Conservation (phyloP, 116 monocot species). For the Iris pallida region DNA sequence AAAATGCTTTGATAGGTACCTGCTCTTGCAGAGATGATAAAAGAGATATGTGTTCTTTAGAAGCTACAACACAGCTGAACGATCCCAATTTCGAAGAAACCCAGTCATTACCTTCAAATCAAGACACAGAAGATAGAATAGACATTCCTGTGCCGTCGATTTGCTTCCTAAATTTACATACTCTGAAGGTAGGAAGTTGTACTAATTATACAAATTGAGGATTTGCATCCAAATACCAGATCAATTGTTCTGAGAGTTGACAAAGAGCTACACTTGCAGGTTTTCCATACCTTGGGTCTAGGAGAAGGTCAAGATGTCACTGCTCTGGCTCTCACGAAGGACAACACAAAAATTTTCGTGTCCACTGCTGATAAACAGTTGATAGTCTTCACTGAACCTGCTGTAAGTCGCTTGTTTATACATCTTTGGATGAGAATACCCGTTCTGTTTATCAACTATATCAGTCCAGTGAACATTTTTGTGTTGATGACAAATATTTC, state of each 20-base stretch:
- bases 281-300: conserved; percentile 63
- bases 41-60: conserved; percentile 13
- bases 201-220: neutral
- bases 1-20: conserved; percentile 61
- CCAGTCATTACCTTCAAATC: conserved; percentile 1
- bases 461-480: neutral
- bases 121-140: conserved; percentile 16
- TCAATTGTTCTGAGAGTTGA: neutral
- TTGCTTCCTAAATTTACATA: conserved; percentile 68
- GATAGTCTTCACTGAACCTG: conserved; percentile 81
- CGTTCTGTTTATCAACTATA: neutral
- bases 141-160: conserved; percentile 70
- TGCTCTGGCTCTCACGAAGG: conserved; percentile 58
- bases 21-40: conserved; percentile 29
- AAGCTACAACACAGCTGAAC: neutral
- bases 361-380: conserved; percentile 85
- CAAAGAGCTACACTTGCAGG: conserved; percentile 27
- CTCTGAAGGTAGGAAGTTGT: conserved; percentile 49
- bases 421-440: neutral
- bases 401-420: conserved; percentile 41
- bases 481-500: neutral
- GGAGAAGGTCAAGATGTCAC: conserved; percentile 73
- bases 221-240: neutral
- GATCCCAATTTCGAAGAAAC: conserved; percentile 1
- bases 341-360: conserved; percentile 75